A percentile compares a stretch with the other conserved stretches of the same genome.
These are phyloP conservation scores for Castanopsis chinensis DNA, from an alignment of 306 rosid species.

Conservation along the genomic window DNA sequence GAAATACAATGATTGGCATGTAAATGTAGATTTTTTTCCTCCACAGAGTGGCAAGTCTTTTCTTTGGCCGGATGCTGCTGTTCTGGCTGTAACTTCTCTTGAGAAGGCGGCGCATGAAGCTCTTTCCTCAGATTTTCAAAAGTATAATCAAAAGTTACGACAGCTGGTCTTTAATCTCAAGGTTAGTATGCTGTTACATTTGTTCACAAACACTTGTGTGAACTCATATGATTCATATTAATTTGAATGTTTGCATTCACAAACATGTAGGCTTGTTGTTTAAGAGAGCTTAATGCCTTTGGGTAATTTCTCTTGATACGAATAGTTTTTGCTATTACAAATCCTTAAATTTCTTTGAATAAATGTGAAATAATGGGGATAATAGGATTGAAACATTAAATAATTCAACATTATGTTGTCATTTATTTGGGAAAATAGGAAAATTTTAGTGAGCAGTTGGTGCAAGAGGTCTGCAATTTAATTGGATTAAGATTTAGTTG, in stretches of 20 bases:
- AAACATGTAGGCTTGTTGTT: background rate
- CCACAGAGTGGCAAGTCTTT: constrained; percentile 59
- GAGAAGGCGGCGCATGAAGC: constrained; percentile 80
- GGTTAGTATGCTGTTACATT: constrained; percentile 46
- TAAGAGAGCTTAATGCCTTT: background rate
- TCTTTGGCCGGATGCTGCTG: constrained; percentile 88
- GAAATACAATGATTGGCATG: constrained; percentile 7
- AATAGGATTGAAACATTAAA: no score
- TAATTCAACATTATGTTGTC: no score
- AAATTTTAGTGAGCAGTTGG: no score
- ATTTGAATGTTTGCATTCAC: background rate
- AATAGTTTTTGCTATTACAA: background rate
- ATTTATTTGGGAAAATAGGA: no score
- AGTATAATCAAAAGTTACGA: constrained; percentile 90
- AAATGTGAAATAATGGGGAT: background rate
- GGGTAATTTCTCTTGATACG: background rate
- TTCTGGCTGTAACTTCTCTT: constrained; percentile 65
- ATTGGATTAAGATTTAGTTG: no score
- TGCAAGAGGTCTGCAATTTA: no score
- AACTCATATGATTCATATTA: background rate
- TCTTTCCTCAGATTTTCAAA: constrained; percentile 61
- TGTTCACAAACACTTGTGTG: background rate
- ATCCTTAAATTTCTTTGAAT: background rate
- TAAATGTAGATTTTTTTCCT: constrained; percentile 1
- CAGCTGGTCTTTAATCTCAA: constrained; percentile 61